Evolutionary conservation across 768 basidiomycete genomes (phyloP).

Genomic region (Terana coerulea): DNA sequence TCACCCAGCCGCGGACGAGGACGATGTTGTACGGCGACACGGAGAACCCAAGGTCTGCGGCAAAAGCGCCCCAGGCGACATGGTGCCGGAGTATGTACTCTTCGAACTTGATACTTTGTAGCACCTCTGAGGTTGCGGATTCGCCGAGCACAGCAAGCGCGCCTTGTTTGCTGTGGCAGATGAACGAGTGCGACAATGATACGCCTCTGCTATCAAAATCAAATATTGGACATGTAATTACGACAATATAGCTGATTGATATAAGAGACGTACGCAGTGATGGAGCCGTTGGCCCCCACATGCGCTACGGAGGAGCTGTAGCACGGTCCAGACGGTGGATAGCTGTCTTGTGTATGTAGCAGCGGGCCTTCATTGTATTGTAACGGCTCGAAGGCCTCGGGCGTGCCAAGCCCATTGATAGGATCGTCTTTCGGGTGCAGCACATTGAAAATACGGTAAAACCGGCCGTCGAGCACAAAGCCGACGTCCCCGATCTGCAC

Average conservation of each 20-base stretch:
- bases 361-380: not conserved
- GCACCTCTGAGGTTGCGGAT: not conserved
- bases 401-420: constrained; percentile 1
- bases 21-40: constrained; percentile 6
- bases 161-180: constrained; percentile 8
- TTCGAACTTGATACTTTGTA: constrained; percentile 7
- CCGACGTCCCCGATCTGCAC: constrained; percentile 18
- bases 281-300: too few relatives aligned
- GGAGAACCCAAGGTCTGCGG: constrained; percentile 6
- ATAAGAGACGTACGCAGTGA: too few relatives aligned
- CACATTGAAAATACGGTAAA: constrained; percentile 14
- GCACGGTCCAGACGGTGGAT: not conserved
- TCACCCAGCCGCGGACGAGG: constrained; percentile 15
- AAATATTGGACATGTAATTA: too few relatives aligned
- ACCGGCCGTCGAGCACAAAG: constrained; percentile 7
- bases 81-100: constrained; percentile 10
- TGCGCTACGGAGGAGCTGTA: not conserved
- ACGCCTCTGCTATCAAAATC: too few relatives aligned
- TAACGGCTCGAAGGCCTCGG: constrained; percentile 7
- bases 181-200: constrained; percentile 6
- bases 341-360: not conserved
- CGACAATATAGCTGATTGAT: too few relatives aligned
- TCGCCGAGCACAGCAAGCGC: constrained; percentile 8
- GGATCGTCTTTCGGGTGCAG: not conserved
- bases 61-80: constrained; percentile 10